Evolutionary conservation across 139 green algal species (phyloP).

Genomic region (Tetratostichococcus sp.): DNA sequence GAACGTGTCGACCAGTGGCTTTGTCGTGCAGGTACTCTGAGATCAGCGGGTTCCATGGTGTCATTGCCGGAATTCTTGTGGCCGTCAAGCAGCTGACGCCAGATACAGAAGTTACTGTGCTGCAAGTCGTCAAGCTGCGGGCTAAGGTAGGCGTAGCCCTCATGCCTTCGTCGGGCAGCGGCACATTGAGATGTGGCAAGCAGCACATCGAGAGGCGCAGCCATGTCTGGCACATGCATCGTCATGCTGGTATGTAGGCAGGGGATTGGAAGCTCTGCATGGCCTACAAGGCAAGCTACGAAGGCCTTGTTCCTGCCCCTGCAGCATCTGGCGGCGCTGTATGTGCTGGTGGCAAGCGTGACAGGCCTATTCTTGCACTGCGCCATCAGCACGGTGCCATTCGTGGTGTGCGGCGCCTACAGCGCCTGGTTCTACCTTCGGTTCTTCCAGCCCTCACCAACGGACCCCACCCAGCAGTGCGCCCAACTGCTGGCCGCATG

Average conservation of each 20-base stretch:
- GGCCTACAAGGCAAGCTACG: too few species aligned
- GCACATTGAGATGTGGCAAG: too few species aligned
- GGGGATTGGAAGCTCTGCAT: too few species aligned
- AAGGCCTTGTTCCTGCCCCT: too few species aligned
- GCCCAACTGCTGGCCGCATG: too few species aligned
- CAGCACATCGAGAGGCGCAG: too few species aligned
- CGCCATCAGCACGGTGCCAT: constrained; percentile 50
- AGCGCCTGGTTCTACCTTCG: constrained; percentile 85
- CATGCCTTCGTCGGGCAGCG: too few species aligned
- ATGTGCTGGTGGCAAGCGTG: constrained; percentile 27
- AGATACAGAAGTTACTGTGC: constrained; percentile 76
- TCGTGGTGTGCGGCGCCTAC: constrained; percentile 75
- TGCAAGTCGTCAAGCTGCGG: constrained; percentile 58
- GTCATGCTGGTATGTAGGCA: too few species aligned
- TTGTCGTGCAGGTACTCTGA: constrained; percentile 52
- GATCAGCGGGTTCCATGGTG: constrained; percentile 83
- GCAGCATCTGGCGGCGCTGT: constrained; percentile 68
- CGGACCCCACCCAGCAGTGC: background rate
- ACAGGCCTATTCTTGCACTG: constrained; percentile 12
- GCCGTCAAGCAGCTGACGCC: constrained; percentile 90
- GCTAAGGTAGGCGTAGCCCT: constrained; percentile 57
- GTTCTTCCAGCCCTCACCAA: constrained; percentile 68
- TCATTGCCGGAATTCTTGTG: constrained; percentile 78
- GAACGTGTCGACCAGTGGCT: too few species aligned
- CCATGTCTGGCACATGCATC: too few species aligned